phyloP scores from a whole-genome alignment of 2,329 filamentous ascomycete genomes.

The Scolecobasidium constrictum region DNA sequence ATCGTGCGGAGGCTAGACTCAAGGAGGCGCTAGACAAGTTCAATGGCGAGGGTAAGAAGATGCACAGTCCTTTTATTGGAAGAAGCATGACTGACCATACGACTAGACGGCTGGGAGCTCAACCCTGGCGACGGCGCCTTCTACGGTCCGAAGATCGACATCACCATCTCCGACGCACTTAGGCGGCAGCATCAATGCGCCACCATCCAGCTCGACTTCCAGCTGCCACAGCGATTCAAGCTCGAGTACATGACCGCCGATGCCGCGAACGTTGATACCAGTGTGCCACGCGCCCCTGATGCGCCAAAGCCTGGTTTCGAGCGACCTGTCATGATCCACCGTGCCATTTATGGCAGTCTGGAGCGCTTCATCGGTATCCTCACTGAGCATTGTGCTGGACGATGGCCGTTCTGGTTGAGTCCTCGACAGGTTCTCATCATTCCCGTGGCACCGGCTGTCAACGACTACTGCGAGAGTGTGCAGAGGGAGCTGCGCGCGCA shows the following conservation, averaged over 20 bases:
- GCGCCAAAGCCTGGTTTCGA: slow-evolving; percentile 55
- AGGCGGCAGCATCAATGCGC: slow-evolving; percentile 80
- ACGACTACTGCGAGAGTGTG: slow-evolving; percentile 64
- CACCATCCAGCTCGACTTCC: slow-evolving; percentile 90
- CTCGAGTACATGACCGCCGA: slow-evolving; percentile 76
- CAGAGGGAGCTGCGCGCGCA: slow-evolving; percentile 55
- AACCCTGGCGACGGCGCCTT: slow-evolving; percentile 96
- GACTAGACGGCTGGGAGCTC: too few species aligned
- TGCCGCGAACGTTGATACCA: slow-evolving; percentile 23
- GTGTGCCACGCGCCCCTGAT: slow-evolving; percentile 22
- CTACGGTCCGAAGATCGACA: slow-evolving; percentile 97
- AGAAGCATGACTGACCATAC: too few species aligned
- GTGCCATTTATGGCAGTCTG: slow-evolving; percentile 66
- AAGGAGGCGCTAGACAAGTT: slow-evolving; percentile 72
- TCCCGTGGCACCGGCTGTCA: slow-evolving; percentile 61
- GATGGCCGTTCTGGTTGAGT: slow-evolving; percentile 84
- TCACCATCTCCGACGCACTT: slow-evolving; percentile 82
- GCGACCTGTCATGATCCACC: slow-evolving; percentile 77
- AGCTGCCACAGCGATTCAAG: slow-evolving; percentile 75
- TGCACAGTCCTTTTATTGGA: too few species aligned
- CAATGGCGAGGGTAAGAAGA: slow-evolving; percentile 40
- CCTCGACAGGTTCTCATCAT: slow-evolving; percentile 74
- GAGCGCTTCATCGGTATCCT: slow-evolving; percentile 63
- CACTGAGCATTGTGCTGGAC: slow-evolving; percentile 74
- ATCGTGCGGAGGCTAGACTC: slow-evolving; percentile 74